These are phyloP conservation scores for Andrographis paniculata DNA, from an alignment of 305 asterid genomes.

Conservation along the genomic window DNA sequence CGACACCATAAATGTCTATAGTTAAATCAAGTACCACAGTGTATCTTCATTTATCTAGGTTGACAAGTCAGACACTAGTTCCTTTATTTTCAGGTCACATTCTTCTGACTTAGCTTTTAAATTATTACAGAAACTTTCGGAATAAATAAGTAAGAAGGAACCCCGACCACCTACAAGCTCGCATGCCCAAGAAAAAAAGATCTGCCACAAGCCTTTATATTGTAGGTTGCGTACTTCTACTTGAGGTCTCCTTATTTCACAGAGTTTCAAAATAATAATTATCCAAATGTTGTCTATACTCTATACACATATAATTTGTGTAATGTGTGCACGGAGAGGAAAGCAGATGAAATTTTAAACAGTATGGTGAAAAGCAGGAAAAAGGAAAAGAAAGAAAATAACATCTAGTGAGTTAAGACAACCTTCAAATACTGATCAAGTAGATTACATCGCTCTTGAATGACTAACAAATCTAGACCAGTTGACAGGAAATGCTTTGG, in stretches of 20 bases:
- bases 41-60: not conserved
- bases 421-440: slow-evolving; percentile 96
- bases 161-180: too few species aligned
- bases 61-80: not conserved
- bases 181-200: too few species aligned
- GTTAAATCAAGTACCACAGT: too few species aligned
- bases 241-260: too few species aligned
- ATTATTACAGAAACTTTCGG: slow-evolving; percentile 8
- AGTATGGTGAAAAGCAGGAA: slow-evolving; percentile 7
- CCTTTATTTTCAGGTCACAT: slow-evolving; percentile 1
- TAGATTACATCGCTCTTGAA: slow-evolving; percentile 85
- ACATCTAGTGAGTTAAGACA: slow-evolving; percentile 21
- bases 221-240: too few species aligned
- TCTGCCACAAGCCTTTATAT: too few species aligned
- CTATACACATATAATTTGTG: too few species aligned
- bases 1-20: too few species aligned
- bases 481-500: slow-evolving; percentile 95
- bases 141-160: not conserved
- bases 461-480: slow-evolving; percentile 69
- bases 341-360: slow-evolving; percentile 13
- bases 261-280: too few species aligned
- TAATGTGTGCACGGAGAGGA: slow-evolving; percentile 8
- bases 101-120: not conserved
- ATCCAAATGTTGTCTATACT: too few species aligned
- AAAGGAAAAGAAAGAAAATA: slow-evolving; percentile 13